phyloP scores from a whole-genome alignment of 129 eudicot genomes.

The Chrysanthemum seticuspe region DNA sequence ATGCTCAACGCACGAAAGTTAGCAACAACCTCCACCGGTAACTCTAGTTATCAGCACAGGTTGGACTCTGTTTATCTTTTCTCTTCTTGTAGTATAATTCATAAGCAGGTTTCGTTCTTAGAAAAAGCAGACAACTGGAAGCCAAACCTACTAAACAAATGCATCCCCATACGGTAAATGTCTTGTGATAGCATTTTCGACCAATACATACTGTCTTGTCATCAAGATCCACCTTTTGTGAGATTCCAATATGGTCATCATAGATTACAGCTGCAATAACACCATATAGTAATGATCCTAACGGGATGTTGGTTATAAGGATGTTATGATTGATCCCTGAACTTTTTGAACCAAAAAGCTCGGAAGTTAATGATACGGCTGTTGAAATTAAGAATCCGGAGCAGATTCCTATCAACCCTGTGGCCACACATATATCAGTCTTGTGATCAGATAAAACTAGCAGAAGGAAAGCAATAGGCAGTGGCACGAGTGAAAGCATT shows the following conservation, averaged over 20 bases:
- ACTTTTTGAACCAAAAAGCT: slow-evolving; percentile 67
- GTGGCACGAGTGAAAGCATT: slow-evolving; percentile 47
- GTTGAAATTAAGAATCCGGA: slow-evolving; percentile 71
- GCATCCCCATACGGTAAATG: slow-evolving; percentile 56
- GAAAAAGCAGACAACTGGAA: slow-evolving; percentile 49
- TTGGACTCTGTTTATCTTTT: slow-evolving; percentile 13
- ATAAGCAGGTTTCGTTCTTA: slow-evolving; percentile 59
- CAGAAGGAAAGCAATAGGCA: slow-evolving; percentile 53
- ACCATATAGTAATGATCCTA: slow-evolving; percentile 69
- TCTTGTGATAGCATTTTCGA: slow-evolving; percentile 49
- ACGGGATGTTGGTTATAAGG: slow-evolving; percentile 70
- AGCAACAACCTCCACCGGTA: slow-evolving; percentile 13
- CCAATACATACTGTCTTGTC: slow-evolving; percentile 62
- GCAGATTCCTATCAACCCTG: slow-evolving; percentile 60
- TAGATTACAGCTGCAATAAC: slow-evolving; percentile 54
- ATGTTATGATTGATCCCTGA: slow-evolving; percentile 73
- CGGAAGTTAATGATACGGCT: slow-evolving; percentile 70
- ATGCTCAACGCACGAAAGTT: slow-evolving; percentile 10
- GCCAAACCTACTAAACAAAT: slow-evolving; percentile 55
- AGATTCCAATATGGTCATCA: slow-evolving; percentile 34
- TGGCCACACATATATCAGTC: slow-evolving; percentile 36
- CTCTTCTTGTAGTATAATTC: slow-evolving; percentile 28
- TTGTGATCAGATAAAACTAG: slow-evolving; percentile 41
- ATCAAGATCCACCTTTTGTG: slow-evolving; percentile 23
- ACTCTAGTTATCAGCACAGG: slow-evolving; percentile 11